A percentile compares a stretch with the other conserved stretches of the same genome.
Evolutionary conservation across 371 early-diverging fungal species (phyloP).

Genomic region (Dichotomocladium elegans): DNA sequence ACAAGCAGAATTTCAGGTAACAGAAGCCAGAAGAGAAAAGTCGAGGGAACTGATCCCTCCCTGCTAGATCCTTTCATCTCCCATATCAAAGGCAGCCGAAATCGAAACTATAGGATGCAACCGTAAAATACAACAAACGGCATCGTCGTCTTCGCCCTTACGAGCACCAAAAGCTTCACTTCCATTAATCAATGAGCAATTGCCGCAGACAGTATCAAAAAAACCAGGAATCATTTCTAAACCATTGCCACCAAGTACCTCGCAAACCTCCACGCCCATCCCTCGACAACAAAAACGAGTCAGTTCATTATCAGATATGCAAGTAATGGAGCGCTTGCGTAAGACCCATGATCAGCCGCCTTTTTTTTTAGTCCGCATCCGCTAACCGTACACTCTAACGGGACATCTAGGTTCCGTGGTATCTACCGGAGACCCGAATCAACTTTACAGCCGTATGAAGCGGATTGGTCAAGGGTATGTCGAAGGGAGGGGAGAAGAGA

Average conservation of each 20-base stretch:
- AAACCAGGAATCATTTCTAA: not conserved
- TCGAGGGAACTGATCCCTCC: too few relatives aligned
- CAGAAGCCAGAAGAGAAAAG: too few relatives aligned
- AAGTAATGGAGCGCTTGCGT: constrained; percentile 88
- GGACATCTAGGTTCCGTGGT: constrained; percentile 66
- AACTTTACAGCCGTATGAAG: constrained; percentile 82
- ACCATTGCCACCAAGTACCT: not conserved
- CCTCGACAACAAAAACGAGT: constrained; percentile 53
- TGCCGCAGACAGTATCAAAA: constrained; percentile 1
- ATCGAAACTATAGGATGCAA: too few relatives aligned
- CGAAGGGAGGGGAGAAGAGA: too few relatives aligned
- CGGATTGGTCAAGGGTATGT: constrained; percentile 94
- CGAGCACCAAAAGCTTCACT: not conserved
- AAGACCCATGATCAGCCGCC: constrained; percentile 10
- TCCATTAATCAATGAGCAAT: not conserved
- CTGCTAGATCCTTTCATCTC: too few relatives aligned
- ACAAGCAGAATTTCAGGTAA: too few relatives aligned
- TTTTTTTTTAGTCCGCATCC: not conserved
- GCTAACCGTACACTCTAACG: constrained; percentile 25
- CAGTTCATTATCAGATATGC: constrained; percentile 84
- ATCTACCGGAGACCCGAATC: constrained; percentile 84
- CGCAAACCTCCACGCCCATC: not conserved
- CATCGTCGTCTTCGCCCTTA: too few relatives aligned
- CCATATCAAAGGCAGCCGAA: too few relatives aligned
- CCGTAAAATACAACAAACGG: too few relatives aligned